A percentile compares a stretch with the other conserved stretches of the same genome.
Evolutionary conservation across 805 yeast species (phyloP).

Genomic region (Ogataea pignaliae): DNA sequence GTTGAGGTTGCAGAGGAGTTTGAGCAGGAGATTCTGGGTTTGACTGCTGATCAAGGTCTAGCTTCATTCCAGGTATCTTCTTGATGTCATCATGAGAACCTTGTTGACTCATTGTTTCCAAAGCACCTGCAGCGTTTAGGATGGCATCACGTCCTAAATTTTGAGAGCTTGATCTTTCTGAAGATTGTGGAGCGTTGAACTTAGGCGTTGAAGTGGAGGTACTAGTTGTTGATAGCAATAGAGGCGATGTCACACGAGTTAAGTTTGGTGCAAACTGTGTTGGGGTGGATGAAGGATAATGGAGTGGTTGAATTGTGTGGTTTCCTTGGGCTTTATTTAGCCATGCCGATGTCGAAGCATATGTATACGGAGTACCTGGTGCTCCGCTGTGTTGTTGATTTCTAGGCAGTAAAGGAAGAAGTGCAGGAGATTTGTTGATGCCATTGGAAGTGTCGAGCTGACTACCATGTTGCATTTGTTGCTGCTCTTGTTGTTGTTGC

Average conservation of each 20-base stretch:
- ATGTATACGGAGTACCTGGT: conserved; percentile 27
- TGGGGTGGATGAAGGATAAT: conserved; percentile 66
- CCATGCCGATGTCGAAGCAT: conserved; percentile 26
- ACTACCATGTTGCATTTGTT: conserved; percentile 2
- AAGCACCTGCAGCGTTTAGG: conserved; percentile 36
- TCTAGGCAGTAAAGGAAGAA: conserved; percentile 39
- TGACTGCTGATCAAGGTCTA: conserved; percentile 18
- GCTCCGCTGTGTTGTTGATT: conserved; percentile 21
- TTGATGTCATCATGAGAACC: conserved; percentile 19
- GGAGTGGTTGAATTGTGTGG: conserved; percentile 46
- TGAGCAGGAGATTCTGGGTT: conserved; percentile 5
- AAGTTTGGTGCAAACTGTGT: conserved; percentile 66
- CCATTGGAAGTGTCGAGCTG: not conserved
- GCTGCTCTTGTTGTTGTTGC: conserved; percentile 8
- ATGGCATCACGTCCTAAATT: conserved; percentile 30
- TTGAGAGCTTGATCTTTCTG: conserved; percentile 29
- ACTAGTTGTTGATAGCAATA: conserved; percentile 47
- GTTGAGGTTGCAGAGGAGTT: conserved; percentile 5
- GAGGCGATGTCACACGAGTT: conserved; percentile 60
- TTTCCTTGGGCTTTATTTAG: conserved; percentile 24
- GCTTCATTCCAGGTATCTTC: conserved; percentile 30
- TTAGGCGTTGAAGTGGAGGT: conserved; percentile 27
- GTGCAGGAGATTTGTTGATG: conserved; percentile 30
- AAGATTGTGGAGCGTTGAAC: conserved; percentile 36
- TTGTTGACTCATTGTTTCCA: conserved; percentile 36